Conservation (phyloP, 176 grass and related monocot genomes). For the Bromus sterilis region DNA sequence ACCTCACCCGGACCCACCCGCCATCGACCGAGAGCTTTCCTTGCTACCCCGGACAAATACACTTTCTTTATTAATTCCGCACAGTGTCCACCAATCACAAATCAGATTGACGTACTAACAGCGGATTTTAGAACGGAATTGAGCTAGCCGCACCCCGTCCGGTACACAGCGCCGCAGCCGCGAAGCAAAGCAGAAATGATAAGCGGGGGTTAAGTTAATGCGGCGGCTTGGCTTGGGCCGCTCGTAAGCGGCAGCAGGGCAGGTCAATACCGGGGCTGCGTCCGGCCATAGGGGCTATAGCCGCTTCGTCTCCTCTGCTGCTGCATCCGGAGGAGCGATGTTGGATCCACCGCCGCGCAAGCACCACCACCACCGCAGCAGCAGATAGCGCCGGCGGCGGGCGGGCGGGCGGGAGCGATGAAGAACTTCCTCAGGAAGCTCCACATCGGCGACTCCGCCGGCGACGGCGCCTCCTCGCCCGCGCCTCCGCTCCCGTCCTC, state of each 20-base stretch:
- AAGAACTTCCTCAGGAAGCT: constrained; percentile 99
- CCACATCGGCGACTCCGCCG: constrained; percentile 58
- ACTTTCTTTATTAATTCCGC: constrained; percentile 26
- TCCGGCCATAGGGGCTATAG: too few relatives aligned
- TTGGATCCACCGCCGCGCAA: constrained; percentile 50
- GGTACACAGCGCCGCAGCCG: not conserved
- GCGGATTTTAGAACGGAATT: too few relatives aligned
- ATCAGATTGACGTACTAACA: too few relatives aligned
- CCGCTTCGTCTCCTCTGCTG: constrained; percentile 2
- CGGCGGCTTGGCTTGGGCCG: constrained; percentile 22
- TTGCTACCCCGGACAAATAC: not conserved
- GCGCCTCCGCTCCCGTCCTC: constrained; percentile 16
- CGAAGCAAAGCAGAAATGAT: not conserved
- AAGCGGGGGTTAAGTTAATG: constrained; percentile 30
- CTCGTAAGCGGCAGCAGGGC: not conserved
- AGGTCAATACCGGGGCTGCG: constrained; percentile 73
- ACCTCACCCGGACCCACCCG: not conserved
- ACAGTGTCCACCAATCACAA: constrained; percentile 2
- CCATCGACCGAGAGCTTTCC: constrained; percentile 12
- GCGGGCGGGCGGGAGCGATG: constrained; percentile 30
- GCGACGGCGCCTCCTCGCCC: constrained; percentile 34
- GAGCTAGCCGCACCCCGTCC: not conserved
- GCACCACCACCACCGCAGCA: not conserved
- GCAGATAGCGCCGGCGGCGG: constrained; percentile 7
- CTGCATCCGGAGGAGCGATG: constrained; percentile 33